Evolutionary conservation across 306 rosid species (phyloP).

Genomic region (Psophocarpus tetragonolobus): DNA sequence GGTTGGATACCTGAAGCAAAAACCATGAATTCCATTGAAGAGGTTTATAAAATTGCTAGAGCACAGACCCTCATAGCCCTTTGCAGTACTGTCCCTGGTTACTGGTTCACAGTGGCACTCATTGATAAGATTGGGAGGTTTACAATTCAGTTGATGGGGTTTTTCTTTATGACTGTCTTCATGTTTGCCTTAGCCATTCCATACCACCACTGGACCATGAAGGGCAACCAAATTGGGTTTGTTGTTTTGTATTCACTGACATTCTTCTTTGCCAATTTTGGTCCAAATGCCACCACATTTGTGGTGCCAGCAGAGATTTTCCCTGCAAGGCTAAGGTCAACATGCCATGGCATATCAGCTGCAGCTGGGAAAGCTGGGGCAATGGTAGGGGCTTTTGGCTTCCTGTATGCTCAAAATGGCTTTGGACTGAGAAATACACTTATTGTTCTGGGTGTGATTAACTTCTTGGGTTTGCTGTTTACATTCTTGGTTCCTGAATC

Average conservation of each 20-base stretch:
- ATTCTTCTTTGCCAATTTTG: slow-evolving; percentile 88
- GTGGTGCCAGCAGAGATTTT: slow-evolving; percentile 92
- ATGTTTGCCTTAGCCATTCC: slow-evolving; percentile 90
- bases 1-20: slow-evolving; percentile 82
- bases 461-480: slow-evolving; percentile 60
- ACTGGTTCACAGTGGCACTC: slow-evolving; percentile 85
- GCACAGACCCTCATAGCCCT: slow-evolving; percentile 90
- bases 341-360: slow-evolving; percentile 67
- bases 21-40: slow-evolving; percentile 80
- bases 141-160: slow-evolving; percentile 73
- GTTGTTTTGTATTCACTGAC: slow-evolving; percentile 82
- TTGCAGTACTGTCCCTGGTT: slow-evolving; percentile 87
- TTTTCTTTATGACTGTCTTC: slow-evolving; percentile 87
- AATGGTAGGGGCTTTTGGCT: no score
- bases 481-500: slow-evolving; percentile 88
- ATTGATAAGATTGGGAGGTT: slow-evolving; percentile 75
- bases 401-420: neutral
- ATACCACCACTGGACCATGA: slow-evolving; percentile 78
- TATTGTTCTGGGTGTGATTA: slow-evolving; percentile 58
- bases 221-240: slow-evolving; percentile 66
- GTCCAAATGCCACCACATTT: slow-evolving; percentile 85
- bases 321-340: slow-evolving; percentile 79
- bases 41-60: slow-evolving; percentile 67
- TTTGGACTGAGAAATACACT: slow-evolving; percentile 65
- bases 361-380: no score